phyloP scores from a whole-genome alignment of 2,329 filamentous ascomycete species.

The Zasmidium angulare region DNA sequence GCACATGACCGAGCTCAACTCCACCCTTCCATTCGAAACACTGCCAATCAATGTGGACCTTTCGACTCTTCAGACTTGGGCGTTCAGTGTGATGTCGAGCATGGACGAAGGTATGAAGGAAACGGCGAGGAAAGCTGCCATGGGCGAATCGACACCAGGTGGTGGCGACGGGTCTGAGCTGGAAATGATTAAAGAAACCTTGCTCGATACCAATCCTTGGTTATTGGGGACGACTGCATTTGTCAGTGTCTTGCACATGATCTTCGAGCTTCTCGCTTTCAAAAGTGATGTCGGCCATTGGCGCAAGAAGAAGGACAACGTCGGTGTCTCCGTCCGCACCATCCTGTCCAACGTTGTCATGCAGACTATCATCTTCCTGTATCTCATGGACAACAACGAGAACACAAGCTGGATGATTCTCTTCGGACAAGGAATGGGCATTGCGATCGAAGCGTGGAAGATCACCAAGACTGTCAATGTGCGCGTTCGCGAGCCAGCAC shows the following conservation, averaged over 20 bases:
- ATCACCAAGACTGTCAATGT: constrained; percentile 94
- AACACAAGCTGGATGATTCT: constrained; percentile 99
- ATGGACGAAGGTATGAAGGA: constrained; percentile 88
- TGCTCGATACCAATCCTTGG: constrained; percentile 91
- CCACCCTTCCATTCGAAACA: constrained; percentile 83
- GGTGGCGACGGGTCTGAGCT: constrained; percentile 90
- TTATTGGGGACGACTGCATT: constrained; percentile 80
- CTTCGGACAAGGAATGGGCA: constrained; percentile 84
- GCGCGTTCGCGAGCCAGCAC: constrained; percentile 67
- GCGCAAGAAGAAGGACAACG: constrained; percentile 99
- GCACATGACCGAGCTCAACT: constrained; percentile 90
- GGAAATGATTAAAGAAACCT: constrained; percentile 94
- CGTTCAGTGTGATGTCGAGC: constrained; percentile 80
- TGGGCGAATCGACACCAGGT: constrained; percentile 67
- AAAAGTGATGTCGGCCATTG: constrained; percentile 97
- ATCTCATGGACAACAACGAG: constrained; percentile 94
- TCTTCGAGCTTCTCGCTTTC: constrained; percentile 95
- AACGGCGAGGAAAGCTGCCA: constrained; percentile 73
- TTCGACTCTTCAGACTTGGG: constrained; percentile 80
- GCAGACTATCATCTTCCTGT: constrained; percentile 93
- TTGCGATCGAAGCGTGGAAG: constrained; percentile 83
- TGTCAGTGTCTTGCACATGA: constrained; percentile 85
- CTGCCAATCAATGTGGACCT: constrained; percentile 82
- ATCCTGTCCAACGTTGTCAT: constrained; percentile 98
- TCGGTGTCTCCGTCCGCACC: constrained; percentile 92